A percentile compares a stretch with the other conserved stretches of the same genome.
Evolutionary conservation across 2,329 filamentous ascomycete genomes (phyloP).

Genomic region (Aspergillus sp.): DNA sequence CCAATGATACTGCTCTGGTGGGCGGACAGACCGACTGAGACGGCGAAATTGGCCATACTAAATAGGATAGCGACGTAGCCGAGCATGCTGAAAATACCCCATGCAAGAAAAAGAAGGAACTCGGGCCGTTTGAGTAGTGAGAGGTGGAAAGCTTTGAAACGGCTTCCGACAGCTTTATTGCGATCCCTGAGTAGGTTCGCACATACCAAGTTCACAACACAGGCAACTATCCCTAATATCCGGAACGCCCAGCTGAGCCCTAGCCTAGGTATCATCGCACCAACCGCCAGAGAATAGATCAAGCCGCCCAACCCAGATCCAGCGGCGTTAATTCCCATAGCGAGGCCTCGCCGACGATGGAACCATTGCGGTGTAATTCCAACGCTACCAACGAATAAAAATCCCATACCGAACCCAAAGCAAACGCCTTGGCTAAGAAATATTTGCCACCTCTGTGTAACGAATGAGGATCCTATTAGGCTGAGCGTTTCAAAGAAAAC

Average conservation of each 20-base stretch:
- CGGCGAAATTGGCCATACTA: slow-evolving; percentile 62
- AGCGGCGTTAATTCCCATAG: slow-evolving; percentile 59
- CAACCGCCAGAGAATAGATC: slow-evolving; percentile 58
- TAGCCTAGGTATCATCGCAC: slow-evolving; percentile 57
- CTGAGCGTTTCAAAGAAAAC: slow-evolving; percentile 55
- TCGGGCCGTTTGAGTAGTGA: slow-evolving; percentile 54
- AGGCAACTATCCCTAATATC: slow-evolving; percentile 57
- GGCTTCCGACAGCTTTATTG: slow-evolving; percentile 56
- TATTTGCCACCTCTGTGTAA: slow-evolving; percentile 58
- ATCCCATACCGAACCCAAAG: slow-evolving; percentile 64
- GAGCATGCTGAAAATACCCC: slow-evolving; percentile 62
- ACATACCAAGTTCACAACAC: slow-evolving; percentile 53
- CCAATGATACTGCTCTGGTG: slow-evolving; percentile 63
- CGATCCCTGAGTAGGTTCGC: slow-evolving; percentile 57
- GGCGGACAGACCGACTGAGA: slow-evolving; percentile 57
- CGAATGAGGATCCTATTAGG: slow-evolving; percentile 59
- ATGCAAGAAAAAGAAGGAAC: slow-evolving; percentile 58
- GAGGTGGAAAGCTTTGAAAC: slow-evolving; percentile 54
- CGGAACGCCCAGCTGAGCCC: slow-evolving; percentile 63
- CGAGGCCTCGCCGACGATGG: slow-evolving; percentile 55
- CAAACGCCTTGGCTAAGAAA: slow-evolving; percentile 62
- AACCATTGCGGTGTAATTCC: slow-evolving; percentile 64
- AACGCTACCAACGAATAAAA: slow-evolving; percentile 59
- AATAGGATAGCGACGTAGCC: slow-evolving; percentile 67
- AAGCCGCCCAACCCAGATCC: slow-evolving; percentile 62